Base-by-base conservation (phyloP, 805 yeast genomes). In the Saccharomycodes ludwigii region DNA sequence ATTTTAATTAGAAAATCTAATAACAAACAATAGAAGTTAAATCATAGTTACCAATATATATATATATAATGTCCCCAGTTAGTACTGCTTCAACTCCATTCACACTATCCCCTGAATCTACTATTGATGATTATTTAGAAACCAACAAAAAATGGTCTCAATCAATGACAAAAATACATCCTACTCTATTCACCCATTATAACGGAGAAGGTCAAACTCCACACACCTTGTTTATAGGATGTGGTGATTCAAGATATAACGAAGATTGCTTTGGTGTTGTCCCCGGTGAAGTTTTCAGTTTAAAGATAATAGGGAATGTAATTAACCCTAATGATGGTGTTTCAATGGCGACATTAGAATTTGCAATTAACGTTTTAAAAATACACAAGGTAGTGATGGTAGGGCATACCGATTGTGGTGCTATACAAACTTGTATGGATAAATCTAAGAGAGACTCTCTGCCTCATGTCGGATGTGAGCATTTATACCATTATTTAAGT, bases 351-450 rank as follows among this genome's bases (percentile, higher is more conserved):
- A 85, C 85, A 3, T 60, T 88, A 19, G 95, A 86, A 54, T 83
- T 82, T 48, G 94, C 95, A 4, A 72, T 88, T 42, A 85, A 82
- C 42, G 83, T 77, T 10, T 64, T 86, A 38, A 78, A 80, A 47
- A 93, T 88, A 24, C 68, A 66, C 41, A 83, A 81, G 49, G 73
- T 86, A 32, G 67, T 86, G 34, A 79, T 86, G 5, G 82, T 95
- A 57, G 97, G 96, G 3, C 97, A 86, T 58, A 79, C 91, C 20
- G 94, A 83, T 54, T 86, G 97, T 65, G 95, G 95, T 30, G 96
- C 95, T 19, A 73, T 83, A 31, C 73, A 81, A 73, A 84, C 94
- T 15, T 73, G 85, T 6, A 58, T 86, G 29, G 65, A 76, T 3
- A 63, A 71, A 36, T n/a, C n/a, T n/a, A 70, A 73, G 44, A 39